Evolutionary conservation across 108 stramenopile species (phyloP).

Genomic region (Fragilaria radians): DNA sequence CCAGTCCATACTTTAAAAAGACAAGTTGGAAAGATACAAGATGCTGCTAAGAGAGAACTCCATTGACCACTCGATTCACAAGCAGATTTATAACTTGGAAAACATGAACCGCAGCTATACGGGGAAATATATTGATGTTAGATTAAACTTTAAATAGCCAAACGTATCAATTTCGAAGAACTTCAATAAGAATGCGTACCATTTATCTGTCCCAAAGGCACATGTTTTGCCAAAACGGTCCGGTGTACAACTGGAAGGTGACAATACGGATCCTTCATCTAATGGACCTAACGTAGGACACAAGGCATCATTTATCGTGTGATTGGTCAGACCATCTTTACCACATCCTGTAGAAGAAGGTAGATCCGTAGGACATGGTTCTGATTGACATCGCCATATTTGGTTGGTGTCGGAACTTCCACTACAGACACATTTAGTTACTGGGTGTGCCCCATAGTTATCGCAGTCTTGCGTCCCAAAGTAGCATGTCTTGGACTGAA

Average conservation of each 20-base stretch:
- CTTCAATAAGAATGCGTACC: too few relatives aligned
- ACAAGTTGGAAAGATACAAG: not conserved
- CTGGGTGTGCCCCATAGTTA: not conserved
- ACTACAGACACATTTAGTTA: not conserved
- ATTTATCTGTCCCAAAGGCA: not conserved
- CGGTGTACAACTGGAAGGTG: not conserved
- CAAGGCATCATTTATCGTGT: not conserved
- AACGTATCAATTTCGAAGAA: too few relatives aligned
- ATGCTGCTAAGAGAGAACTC: not conserved
- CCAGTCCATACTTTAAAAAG: not conserved
- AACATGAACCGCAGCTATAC: not conserved
- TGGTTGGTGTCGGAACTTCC: too few relatives aligned
- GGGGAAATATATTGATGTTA: too few relatives aligned
- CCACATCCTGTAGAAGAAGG: not conserved
- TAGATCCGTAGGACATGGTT: not conserved
- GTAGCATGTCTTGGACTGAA: not conserved
- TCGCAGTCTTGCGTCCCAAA: not conserved
- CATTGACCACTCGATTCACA: not conserved
- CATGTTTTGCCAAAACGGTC: not conserved
- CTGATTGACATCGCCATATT: not conserved
- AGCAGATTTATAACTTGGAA: not conserved
- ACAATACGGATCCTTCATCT: not conserved
- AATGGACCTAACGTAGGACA: not conserved
- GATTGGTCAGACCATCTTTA: not conserved
- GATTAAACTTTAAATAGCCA: too few relatives aligned